Conservation (phyloP, 2,329 filamentous ascomycete genomes). For the Paecilomyces dactylethromorphus region DNA sequence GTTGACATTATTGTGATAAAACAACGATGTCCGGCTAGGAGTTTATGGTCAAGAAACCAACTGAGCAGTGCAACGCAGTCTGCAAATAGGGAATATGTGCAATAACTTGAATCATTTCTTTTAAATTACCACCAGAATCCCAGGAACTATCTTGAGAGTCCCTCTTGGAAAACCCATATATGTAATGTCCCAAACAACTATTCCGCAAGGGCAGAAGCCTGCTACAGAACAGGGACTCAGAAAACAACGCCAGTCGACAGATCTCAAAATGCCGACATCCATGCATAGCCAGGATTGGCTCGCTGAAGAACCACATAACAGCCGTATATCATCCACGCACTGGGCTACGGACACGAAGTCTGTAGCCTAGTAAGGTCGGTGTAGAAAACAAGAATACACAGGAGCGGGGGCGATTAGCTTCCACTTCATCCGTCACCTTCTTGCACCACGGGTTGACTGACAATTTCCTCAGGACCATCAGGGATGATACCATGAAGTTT, state of each 20-base stretch:
- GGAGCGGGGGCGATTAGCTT: not conserved
- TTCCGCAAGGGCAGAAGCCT: not conserved
- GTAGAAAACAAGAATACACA: not conserved
- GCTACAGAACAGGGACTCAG: not conserved
- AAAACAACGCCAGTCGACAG: not conserved
- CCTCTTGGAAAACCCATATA: not conserved
- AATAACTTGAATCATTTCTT: not conserved
- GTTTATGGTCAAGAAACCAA: not conserved
- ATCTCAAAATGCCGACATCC: not conserved
- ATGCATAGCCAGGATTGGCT: not conserved
- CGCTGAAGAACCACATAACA: not conserved
- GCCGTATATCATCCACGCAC: not conserved
- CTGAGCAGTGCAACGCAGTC: not conserved
- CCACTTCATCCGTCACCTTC: not conserved
- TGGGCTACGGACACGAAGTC: not conserved
- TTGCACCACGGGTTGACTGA: not conserved
- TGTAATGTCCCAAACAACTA: not conserved
- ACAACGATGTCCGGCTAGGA: too few species aligned
- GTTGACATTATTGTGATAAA: too few species aligned
- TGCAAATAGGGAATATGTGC: not conserved
- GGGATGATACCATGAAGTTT: slow-evolving; percentile 21
- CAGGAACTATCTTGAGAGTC: not conserved
- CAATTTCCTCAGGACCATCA: not conserved
- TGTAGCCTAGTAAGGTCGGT: not conserved
- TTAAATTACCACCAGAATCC: not conserved